Conservation (phyloP, 345 rosid genomes). For the Gossypium sturtianum region DNA sequence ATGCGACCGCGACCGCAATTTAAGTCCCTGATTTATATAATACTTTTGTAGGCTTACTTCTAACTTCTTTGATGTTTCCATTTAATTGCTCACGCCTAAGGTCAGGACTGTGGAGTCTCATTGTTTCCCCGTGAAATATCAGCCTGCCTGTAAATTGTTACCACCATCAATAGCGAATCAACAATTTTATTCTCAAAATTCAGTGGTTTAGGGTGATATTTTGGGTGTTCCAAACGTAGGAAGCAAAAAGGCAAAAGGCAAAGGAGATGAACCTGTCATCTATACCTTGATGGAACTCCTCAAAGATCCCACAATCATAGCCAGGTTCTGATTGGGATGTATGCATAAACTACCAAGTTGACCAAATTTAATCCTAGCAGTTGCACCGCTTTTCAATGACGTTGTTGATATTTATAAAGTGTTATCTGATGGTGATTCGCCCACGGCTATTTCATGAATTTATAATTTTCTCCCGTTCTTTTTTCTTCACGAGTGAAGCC, state of each 20-base stretch:
- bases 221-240: not conserved
- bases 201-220: not conserved
- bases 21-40: no score
- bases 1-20: no score
- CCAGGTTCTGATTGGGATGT: not conserved
- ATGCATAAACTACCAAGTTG: not conserved
- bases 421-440: not conserved
- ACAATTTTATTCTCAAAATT: no score
- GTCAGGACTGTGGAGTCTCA: not conserved
- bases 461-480: not conserved
- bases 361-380: not conserved
- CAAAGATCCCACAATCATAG: not conserved
- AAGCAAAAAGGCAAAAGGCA: not conserved
- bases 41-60: not conserved
- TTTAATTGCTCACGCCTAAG: not conserved
- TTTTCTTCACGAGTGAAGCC: not conserved
- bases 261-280: not conserved
- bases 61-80: not conserved
- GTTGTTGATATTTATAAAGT: not conserved
- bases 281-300: not conserved
- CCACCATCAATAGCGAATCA: not conserved
- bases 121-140: not conserved
- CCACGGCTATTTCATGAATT: slow-evolving; percentile 4
- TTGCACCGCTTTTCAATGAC: not conserved
- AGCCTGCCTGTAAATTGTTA: not conserved